A percentile compares a stretch with the other conserved stretches of the same genome.
Evolutionary conservation across 1,284 basidiomycete species (phyloP).

Genomic region (Pyrrhoderma noxium): DNA sequence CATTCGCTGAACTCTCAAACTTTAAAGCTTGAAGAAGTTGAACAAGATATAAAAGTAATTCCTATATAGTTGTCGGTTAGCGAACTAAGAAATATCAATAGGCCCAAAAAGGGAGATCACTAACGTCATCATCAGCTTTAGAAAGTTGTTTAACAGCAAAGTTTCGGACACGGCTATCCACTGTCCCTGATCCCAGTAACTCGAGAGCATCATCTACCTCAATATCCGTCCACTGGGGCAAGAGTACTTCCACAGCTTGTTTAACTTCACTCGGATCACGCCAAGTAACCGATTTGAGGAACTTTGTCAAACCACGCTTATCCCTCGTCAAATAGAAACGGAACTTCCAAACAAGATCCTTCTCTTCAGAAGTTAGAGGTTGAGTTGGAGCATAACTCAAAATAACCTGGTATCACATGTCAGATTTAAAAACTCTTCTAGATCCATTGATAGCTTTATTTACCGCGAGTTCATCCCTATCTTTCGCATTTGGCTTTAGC

Average conservation of each 20-base stretch:
- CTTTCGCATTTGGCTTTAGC: slow-evolving; percentile 92
- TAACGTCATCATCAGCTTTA: slow-evolving; percentile 89
- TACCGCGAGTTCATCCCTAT: slow-evolving; percentile 89
- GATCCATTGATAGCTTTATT: slow-evolving; percentile 23
- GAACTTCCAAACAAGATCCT: slow-evolving; percentile 98
- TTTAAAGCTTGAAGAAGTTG: slow-evolving; percentile 98
- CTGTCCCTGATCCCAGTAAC: slow-evolving; percentile 84
- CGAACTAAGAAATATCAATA: slow-evolving; percentile 4
- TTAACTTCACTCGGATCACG: slow-evolving; percentile 92
- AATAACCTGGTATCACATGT: slow-evolving; percentile 55
- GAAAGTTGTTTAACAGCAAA: slow-evolving; percentile 91
- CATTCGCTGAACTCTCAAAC: slow-evolving; percentile 77
- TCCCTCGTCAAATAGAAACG: slow-evolving; percentile 92
- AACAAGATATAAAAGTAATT: slow-evolving; percentile 86
- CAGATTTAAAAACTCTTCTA: slow-evolving; percentile 3
- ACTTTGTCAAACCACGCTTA: slow-evolving; percentile 91
- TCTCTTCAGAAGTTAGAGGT: slow-evolving; percentile 83
- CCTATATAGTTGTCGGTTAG: slow-evolving; percentile 40
- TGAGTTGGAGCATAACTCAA: slow-evolving; percentile 89
- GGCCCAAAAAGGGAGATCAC: slow-evolving; percentile 22
- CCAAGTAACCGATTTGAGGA: slow-evolving; percentile 98
- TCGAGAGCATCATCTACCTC: slow-evolving; percentile 96
- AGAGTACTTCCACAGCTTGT: slow-evolving; percentile 92
- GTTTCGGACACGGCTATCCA: slow-evolving; percentile 85
- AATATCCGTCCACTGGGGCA: slow-evolving; percentile 96